Evolutionary conservation across 805 yeast species (phyloP), one percentile per base, ranked within the genome.

Genomic region (Myxozyma udenii): DNA sequence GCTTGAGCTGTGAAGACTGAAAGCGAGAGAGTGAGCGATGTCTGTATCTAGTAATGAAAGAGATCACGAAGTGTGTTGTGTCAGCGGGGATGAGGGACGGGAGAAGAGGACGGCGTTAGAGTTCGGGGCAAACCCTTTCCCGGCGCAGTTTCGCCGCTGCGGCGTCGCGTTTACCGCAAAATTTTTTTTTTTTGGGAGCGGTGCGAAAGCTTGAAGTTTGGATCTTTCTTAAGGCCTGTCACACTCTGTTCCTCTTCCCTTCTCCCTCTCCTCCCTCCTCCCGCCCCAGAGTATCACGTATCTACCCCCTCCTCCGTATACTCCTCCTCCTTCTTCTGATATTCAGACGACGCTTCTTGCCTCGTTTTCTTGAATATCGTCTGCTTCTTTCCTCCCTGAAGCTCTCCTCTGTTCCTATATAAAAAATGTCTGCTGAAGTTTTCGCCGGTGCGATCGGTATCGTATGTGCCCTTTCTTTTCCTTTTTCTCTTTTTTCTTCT

Each of bases 361-460:
- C n/a, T n/a, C n/a, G n/a, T n/a, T n/a, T n/a, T n/a, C n/a, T n/a
- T n/a, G n/a, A n/a, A n/a, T n/a, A n/a, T n/a, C n/a, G n/a, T n/a
- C n/a, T n/a, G n/a, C n/a, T n/a, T n/a, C n/a, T n/a, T n/a, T n/a
- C n/a, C n/a, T n/a, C n/a, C n/a, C n/a, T n/a, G n/a, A n/a, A n/a
- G n/a, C n/a, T n/a, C n/a, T n/a, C n/a, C n/a, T n/a, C n/a, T n/a
- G n/a, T n/a, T n/a, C n/a, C n/a, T n/a, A n/a, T n/a, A n/a, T n/a
- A n/a, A 7, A 44, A 16, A 30, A 55, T 55, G 60, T 49, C 60
- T 41, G 44, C 54, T 84, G 96, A 89, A 85, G 93, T 89, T 79
- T 89, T 86, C 85, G 93, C 90, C 83, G 97, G 97, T 85, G 93
- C 93, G 77, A 86, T 88, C 74, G 98, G 98, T 85, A 91, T 91